These are phyloP conservation scores for Jatropha podagrica DNA, from an alignment of 441 rosid species.

Conservation along the genomic window DNA sequence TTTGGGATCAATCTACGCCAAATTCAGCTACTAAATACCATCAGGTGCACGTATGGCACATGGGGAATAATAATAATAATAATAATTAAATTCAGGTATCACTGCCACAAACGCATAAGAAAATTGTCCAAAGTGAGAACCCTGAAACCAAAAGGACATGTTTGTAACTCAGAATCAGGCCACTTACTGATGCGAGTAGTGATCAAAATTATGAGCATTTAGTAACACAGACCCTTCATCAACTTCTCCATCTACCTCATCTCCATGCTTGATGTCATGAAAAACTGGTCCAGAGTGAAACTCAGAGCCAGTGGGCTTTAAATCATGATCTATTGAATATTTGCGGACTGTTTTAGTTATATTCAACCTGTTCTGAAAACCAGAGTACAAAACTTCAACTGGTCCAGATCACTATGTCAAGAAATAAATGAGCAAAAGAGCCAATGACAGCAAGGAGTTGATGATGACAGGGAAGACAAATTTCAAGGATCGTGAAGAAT, in stretches of 20 bases:
- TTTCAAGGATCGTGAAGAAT: constrained; percentile 2
- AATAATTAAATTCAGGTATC: neutral
- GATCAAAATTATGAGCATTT: constrained; percentile 64
- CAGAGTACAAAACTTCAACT: constrained; percentile 25
- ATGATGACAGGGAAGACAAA: neutral
- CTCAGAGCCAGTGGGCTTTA: constrained; percentile 79
- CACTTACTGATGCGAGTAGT: constrained; percentile 72
- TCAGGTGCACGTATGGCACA: neutral
- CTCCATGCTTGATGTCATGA: constrained; percentile 82
- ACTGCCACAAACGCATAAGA: neutral
- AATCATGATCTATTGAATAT: constrained; percentile 80
- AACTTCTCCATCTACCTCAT: constrained; percentile 65
- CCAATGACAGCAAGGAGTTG: neutral
- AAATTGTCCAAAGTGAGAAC: constrained; percentile 6
- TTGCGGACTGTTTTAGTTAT: constrained; percentile 93
- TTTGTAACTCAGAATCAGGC: constrained; percentile 25
- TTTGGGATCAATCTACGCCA: neutral
- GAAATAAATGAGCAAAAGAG: neutral
- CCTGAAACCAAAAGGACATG: constrained; percentile 15
- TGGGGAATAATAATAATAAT: neutral
- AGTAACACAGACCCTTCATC: constrained; percentile 64
- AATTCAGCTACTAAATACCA: neutral
- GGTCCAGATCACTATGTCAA: neutral
- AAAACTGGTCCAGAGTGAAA: constrained; percentile 65
- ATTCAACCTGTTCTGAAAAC: constrained; percentile 94